A percentile compares a stretch with the other conserved stretches of the same genome.
phyloP scores from a whole-genome alignment of 371 early-diverging fungal species.

The Apophysomyces variabilis region DNA sequence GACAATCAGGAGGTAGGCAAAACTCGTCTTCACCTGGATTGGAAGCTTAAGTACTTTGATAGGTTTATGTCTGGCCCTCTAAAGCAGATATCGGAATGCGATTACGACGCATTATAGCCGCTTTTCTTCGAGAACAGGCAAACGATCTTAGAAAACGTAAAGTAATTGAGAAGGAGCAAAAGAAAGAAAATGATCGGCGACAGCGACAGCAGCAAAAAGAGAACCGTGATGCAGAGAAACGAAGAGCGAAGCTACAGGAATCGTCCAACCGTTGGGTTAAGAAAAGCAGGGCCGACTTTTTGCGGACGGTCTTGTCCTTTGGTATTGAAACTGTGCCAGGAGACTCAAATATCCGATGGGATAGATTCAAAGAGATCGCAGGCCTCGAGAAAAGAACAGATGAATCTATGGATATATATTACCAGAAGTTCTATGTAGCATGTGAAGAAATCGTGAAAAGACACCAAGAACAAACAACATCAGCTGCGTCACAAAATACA shows the following conservation, averaged over 20 bases:
- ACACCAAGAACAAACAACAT: conserved; percentile 28
- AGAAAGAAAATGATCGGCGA: conserved; percentile 44
- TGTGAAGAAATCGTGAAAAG: conserved; percentile 67
- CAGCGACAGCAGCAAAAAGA: conserved; percentile 54
- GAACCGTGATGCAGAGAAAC: conserved; percentile 49
- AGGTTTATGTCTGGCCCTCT: conserved; percentile 64
- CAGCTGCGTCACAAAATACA: conserved; percentile 13
- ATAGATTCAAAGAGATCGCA: conserved; percentile 71
- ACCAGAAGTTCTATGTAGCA: conserved; percentile 53
- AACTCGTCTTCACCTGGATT: background rate
- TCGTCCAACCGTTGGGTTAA: conserved; percentile 69
- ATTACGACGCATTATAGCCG: conserved; percentile 71
- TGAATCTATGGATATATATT: conserved; percentile 70
- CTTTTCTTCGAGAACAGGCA: conserved; percentile 67
- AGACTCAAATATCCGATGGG: conserved; percentile 60
- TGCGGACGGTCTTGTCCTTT: conserved; percentile 70
- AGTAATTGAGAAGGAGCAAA: conserved; percentile 49
- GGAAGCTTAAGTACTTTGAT: conserved; percentile 7
- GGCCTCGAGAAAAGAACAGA: conserved; percentile 72
- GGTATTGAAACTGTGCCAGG: conserved; percentile 61
- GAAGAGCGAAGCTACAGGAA: conserved; percentile 47
- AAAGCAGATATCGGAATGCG: conserved; percentile 80
- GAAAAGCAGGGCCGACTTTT: conserved; percentile 73
- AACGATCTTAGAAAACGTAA: conserved; percentile 48
- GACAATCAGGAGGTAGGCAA: conserved; percentile 18